Base-by-base conservation (phyloP, 2,329 filamentous ascomycete species). In the Helminthosporium solani region DNA sequence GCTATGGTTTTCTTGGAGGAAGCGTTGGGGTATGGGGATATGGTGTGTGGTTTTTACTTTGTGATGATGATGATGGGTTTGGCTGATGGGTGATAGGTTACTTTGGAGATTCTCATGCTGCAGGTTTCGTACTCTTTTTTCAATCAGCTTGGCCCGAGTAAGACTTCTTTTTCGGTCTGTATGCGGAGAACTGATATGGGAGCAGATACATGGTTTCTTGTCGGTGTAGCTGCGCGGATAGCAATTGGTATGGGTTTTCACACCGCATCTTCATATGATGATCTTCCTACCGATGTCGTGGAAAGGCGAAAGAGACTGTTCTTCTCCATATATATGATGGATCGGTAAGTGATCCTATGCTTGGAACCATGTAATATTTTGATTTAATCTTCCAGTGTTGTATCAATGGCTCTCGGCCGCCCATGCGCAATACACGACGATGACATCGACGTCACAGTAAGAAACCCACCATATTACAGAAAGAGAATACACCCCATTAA, bases 261-360 rank as follows among this genome's bases (percentile, higher is more conserved):
- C 44, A 64, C 68, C 2, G 52, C 66, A 0, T 42, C 40, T 6
- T 19, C 40, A 5, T 42, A 42, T 16, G 15, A 19, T 11, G 34
- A 42, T 11, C 8, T 19, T 7, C 53, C 71, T 3, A 38, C 58
- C 0, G 66, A 72, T 40, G 58, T 64, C 3, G 57, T 56, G 3
- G 59, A 75, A 40, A 60, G 67, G 30, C 65, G 71, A 6, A 76
- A 75, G 38, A 65, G 74, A 2, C 50, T 76, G 1, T 76, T 77
- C 54, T 76, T 73, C 33, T 75, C 71, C 1, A 60, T 77, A 3
- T 77, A 77, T 38, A 76, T 77, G 74, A 76, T 77, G 74, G 74
- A 77, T 56, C 70, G 25, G 25, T 27, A 27, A 27, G 25, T 27
- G 25, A 7, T 7, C 7, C 25, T 27, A 27, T 27, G 7, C 12